Percentiles rank a stretch among this genome's conserved stretches.
These are phyloP conservation scores for Cetradonia linearis DNA, from an alignment of 495 filamentous ascomycete genomes.

Conservation along the genomic window DNA sequence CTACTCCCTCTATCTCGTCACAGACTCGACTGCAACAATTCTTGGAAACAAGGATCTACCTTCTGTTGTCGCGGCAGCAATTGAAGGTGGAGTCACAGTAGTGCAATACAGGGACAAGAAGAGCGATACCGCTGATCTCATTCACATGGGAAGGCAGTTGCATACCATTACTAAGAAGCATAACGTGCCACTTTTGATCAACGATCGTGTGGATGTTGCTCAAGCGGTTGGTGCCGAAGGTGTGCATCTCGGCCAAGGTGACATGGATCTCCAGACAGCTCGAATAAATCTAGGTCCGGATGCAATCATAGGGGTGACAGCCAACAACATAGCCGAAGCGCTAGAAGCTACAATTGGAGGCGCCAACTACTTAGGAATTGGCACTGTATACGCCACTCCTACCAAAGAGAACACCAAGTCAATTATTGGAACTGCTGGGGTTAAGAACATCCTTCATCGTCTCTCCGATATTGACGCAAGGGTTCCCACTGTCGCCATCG, in stretches of 20 bases:
- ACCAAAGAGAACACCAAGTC: slow-evolving; percentile 72
- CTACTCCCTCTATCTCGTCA: slow-evolving; percentile 78
- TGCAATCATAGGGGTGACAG: slow-evolving; percentile 63
- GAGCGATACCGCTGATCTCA: slow-evolving; percentile 61
- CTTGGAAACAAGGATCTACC: slow-evolving; percentile 60
- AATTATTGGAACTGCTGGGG: slow-evolving; percentile 73
- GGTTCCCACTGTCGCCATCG: slow-evolving; percentile 67
- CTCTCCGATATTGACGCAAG: slow-evolving; percentile 37
- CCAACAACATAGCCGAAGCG: slow-evolving; percentile 57
- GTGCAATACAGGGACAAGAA: slow-evolving; percentile 90
- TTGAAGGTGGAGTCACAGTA: slow-evolving; percentile 73
- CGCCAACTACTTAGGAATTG: slow-evolving; percentile 82
- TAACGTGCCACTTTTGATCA: slow-evolving; percentile 77
- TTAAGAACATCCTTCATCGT: slow-evolving; percentile 53
- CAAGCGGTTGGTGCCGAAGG: slow-evolving; percentile 79
- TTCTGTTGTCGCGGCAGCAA: slow-evolving; percentile 62
- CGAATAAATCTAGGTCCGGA: slow-evolving; percentile 61
- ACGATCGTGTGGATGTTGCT: slow-evolving; percentile 91
- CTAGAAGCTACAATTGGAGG: slow-evolving; percentile 54
- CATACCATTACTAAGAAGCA: slow-evolving; percentile 58
- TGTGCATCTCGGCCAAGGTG: slow-evolving; percentile 90
- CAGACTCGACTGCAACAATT: slow-evolving; percentile 75
- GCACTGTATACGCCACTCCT: slow-evolving; percentile 73
- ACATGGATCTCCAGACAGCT: slow-evolving; percentile 64
- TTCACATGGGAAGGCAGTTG: slow-evolving; percentile 59